These are phyloP conservation scores for Exophiala aquamarina DNA, from an alignment of 2,329 filamentous ascomycete genomes.

Conservation along the genomic window DNA sequence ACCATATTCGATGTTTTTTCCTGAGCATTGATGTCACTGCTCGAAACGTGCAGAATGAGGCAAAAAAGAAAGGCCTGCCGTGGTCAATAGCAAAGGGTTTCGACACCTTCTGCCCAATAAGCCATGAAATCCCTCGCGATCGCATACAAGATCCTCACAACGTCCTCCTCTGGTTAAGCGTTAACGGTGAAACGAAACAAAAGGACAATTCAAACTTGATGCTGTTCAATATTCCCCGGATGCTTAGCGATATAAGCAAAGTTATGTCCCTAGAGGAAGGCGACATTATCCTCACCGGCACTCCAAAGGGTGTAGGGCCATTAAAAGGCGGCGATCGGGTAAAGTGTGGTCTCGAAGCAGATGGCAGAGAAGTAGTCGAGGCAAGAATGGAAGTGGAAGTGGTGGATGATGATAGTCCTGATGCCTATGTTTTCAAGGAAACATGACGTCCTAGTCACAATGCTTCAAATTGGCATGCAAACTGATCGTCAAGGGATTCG, in stretches of 20 bases:
- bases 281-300: constrained; percentile 94
- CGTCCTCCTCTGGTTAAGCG: constrained; percentile 78
- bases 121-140: constrained; percentile 74
- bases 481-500: no score
- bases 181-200: constrained; percentile 79
- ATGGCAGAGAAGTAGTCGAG: constrained; percentile 80
- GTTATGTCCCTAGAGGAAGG: constrained; percentile 93
- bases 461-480: no score
- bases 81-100: constrained; percentile 98
- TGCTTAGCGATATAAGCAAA: constrained; percentile 86
- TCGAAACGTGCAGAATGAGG: constrained; percentile 91
- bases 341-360: constrained; percentile 75
- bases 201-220: constrained; percentile 88
- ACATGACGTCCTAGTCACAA: constrained; percentile 48
- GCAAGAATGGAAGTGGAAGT: constrained; percentile 81
- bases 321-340: constrained; percentile 86
- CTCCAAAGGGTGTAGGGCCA: constrained; percentile 89
- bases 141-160: constrained; percentile 84
- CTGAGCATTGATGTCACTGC: constrained; percentile 97
- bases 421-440: constrained; percentile 74
- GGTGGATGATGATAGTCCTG: constrained; percentile 65
- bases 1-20: constrained; percentile 81
- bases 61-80: constrained; percentile 93
- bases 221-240: constrained; percentile 85
- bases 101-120: constrained; percentile 92